phyloP scores from a whole-genome alignment of 169 alveolate genomes.

The Plasmodium falciparum region DNA sequence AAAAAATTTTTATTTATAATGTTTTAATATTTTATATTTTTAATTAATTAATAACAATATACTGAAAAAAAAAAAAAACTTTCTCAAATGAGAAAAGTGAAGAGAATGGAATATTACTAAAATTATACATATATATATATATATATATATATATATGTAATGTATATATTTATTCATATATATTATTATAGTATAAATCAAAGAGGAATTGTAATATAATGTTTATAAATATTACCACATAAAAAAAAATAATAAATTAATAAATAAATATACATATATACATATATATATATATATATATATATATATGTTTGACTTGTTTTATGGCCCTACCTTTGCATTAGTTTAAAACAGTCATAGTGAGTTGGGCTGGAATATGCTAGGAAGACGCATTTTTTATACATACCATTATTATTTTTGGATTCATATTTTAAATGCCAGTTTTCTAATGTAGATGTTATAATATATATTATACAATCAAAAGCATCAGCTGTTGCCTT shows the following conservation, averaged over 20 bases:
- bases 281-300: conserved; percentile 7
- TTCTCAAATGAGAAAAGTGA: too few species aligned
- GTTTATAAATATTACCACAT: too few species aligned
- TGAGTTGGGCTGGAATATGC: conserved; percentile 83
- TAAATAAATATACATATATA: background rate
- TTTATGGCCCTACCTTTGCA: conserved; percentile 31
- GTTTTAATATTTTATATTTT: too few species aligned
- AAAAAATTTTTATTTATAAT: too few species aligned
- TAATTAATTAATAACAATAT: too few species aligned
- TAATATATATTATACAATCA: conserved; percentile 80
- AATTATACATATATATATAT: too few species aligned
- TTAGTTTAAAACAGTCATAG: conserved; percentile 78
- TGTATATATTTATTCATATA: too few species aligned
- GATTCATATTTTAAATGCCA: conserved; percentile 82
- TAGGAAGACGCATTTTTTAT: conserved; percentile 77
- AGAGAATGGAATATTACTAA: too few species aligned
- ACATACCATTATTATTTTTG: conserved; percentile 22
- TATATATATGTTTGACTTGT: background rate
- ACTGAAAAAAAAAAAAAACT: too few species aligned
- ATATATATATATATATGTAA: too few species aligned
- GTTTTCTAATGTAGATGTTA: conserved; percentile 79
- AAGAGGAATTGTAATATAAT: too few species aligned
- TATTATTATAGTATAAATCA: too few species aligned
- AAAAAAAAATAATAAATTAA: background rate
- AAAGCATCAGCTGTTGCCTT: conserved; percentile 84